These are phyloP conservation scores for Eucalyptus sideroxylon DNA, from an alignment of 345 rosid species.

Conservation along the genomic window DNA sequence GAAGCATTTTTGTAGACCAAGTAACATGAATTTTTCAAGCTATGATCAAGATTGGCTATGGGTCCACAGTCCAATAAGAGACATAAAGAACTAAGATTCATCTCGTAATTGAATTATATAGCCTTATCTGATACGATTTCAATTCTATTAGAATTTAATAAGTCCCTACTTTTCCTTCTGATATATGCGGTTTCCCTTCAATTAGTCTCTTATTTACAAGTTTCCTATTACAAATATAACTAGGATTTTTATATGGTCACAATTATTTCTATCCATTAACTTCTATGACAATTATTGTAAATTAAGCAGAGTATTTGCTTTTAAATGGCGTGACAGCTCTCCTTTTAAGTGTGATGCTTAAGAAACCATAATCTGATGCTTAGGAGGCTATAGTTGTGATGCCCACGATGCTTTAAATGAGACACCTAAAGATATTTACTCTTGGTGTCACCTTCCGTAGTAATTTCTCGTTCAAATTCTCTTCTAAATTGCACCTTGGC, in stretches of 20 bases:
- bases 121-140: neutral
- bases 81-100: neutral
- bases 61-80: neutral
- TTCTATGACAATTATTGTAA: neutral
- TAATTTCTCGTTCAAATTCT: neutral
- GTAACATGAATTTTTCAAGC: neutral
- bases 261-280: neutral
- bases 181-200: neutral
- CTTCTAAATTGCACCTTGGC: neutral
- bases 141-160: neutral
- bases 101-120: neutral
- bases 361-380: neutral
- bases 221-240: neutral
- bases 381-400: neutral
- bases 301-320: neutral
- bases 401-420: neutral
- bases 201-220: neutral
- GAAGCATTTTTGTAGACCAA: neutral
- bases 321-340: neutral
- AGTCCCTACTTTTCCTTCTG: neutral
- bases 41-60: neutral
- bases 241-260: neutral
- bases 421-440: neutral
- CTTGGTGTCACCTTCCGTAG: neutral
- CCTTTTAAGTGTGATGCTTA: neutral